phyloP scores from a whole-genome alignment of 805 yeast species.

The Lipomyces yamadae region DNA sequence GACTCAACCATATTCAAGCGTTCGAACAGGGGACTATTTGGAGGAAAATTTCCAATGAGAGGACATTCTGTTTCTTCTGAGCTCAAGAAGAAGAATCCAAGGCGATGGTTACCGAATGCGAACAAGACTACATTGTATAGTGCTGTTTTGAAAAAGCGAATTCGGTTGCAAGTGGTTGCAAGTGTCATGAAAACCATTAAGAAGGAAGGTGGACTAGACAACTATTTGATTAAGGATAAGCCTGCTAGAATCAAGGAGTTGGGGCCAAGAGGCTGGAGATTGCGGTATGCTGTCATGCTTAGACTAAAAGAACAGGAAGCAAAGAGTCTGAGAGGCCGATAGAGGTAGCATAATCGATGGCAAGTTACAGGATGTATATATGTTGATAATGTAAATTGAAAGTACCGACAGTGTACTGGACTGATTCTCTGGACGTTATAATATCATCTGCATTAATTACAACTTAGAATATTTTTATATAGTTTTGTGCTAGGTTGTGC shows the following conservation, averaged over 20 bases:
- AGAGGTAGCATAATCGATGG: neutral
- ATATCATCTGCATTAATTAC: neutral
- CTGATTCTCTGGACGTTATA: neutral
- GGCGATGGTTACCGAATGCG: constrained; percentile 82
- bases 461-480: neutral
- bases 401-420: neutral
- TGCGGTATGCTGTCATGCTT: constrained; percentile 72
- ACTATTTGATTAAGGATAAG: constrained; percentile 82
- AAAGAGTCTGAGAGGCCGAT: constrained; percentile 3
- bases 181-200: constrained; percentile 84
- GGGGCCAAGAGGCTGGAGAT: constrained; percentile 90
- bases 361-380: neutral
- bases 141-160: constrained; percentile 64
- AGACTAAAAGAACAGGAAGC: constrained; percentile 17
- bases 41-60: constrained; percentile 78
- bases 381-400: neutral
- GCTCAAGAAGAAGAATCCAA: constrained; percentile 67
- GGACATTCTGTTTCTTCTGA: constrained; percentile 80
- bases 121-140: constrained; percentile 81
- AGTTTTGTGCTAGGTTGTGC: neutral
- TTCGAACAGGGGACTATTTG: constrained; percentile 85
- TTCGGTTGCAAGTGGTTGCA: constrained; percentile 70
- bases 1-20: constrained; percentile 78
- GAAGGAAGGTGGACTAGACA: constrained; percentile 94
- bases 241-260: constrained; percentile 89